Evolutionary conservation across 768 basidiomycete genomes (phyloP).

Genomic region (Kwoniella mangroviensis): DNA sequence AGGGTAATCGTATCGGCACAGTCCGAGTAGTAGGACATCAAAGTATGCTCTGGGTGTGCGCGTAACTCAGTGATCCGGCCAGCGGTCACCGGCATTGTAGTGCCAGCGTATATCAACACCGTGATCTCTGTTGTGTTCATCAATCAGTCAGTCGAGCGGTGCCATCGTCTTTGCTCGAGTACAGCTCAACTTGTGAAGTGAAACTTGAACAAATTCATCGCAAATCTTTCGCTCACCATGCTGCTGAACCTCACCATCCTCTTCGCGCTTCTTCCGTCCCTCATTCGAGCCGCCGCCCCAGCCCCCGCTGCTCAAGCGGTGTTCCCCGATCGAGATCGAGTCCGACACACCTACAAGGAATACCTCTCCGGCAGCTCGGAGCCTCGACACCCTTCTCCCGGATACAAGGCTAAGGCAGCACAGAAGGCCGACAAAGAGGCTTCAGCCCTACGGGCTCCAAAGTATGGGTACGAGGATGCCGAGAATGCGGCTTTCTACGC

Average conservation of each 20-base stretch:
- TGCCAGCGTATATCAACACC: too few relatives aligned
- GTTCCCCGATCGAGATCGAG: constrained; percentile 1
- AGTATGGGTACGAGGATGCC: constrained; percentile 19
- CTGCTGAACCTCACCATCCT: constrained; percentile 7
- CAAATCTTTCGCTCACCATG: not conserved
- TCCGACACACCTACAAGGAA: constrained; percentile 19
- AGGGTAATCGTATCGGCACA: too few relatives aligned
- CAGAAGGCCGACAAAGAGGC: not conserved
- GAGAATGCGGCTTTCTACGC: constrained; percentile 18
- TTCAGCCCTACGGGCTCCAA: not conserved
- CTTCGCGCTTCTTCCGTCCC: constrained; percentile 14
- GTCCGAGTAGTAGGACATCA: too few relatives aligned
- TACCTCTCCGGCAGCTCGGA: constrained; percentile 21
- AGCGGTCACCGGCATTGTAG: too few relatives aligned
- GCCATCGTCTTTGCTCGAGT: too few relatives aligned
- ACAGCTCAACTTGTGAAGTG: too few relatives aligned
- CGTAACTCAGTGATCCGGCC: too few relatives aligned
- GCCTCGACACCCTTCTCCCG: constrained; percentile 19
- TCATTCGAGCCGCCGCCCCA: not conserved
- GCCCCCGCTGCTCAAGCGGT: not conserved
- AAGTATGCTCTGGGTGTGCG: too few relatives aligned
- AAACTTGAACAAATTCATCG: too few relatives aligned
- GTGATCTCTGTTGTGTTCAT: too few relatives aligned
- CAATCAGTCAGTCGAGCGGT: too few relatives aligned
- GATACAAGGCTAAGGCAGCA: not conserved